These are phyloP conservation scores for Phyllosticta citrichinensis DNA, from an alignment of 2,329 filamentous ascomycete genomes.

Conservation along the genomic window DNA sequence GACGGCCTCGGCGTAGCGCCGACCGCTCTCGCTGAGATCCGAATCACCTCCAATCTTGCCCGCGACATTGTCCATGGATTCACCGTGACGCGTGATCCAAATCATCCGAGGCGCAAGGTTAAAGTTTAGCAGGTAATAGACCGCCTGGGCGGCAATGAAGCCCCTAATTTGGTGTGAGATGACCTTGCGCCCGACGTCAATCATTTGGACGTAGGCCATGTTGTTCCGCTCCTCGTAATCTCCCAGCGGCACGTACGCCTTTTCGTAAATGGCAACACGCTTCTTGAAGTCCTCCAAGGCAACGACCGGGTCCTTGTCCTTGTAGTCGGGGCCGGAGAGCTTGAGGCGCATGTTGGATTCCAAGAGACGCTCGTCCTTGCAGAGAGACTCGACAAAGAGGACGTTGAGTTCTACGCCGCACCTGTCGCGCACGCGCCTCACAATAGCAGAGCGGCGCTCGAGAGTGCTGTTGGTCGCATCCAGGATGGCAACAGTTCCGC, in stretches of 20 bases:
- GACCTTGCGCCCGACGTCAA: constrained; percentile 91
- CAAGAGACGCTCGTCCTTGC: constrained; percentile 70
- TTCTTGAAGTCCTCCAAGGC: constrained; percentile 87
- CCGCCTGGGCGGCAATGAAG: constrained; percentile 84
- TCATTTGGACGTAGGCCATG: constrained; percentile 95
- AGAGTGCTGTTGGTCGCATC: constrained; percentile 97
- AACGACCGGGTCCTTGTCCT: constrained; percentile 77
- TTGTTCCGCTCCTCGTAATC: constrained; percentile 83
- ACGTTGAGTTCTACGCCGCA: constrained; percentile 82
- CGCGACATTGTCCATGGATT: constrained; percentile 76
- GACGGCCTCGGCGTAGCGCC: constrained; percentile 67
- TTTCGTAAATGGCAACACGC: constrained; percentile 86
- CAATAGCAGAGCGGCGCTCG: constrained; percentile 70
- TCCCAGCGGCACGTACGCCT: constrained; percentile 83
- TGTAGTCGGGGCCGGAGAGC: constrained; percentile 91
- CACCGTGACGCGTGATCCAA: constrained; percentile 94
- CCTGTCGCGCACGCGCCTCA: constrained; percentile 69
- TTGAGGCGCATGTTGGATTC: constrained; percentile 97
- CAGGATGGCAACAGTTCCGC: constrained; percentile 85
- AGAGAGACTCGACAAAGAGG: constrained; percentile 90
- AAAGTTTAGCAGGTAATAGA: constrained; percentile 93
- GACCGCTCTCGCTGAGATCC: constrained; percentile 68
- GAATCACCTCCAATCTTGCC: constrained; percentile 91
- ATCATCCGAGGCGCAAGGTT: constrained; percentile 92
- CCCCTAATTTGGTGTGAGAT: constrained; percentile 83